Conservation (phyloP, 2,329 filamentous ascomycete genomes). For the Claviceps sorghi region DNA sequence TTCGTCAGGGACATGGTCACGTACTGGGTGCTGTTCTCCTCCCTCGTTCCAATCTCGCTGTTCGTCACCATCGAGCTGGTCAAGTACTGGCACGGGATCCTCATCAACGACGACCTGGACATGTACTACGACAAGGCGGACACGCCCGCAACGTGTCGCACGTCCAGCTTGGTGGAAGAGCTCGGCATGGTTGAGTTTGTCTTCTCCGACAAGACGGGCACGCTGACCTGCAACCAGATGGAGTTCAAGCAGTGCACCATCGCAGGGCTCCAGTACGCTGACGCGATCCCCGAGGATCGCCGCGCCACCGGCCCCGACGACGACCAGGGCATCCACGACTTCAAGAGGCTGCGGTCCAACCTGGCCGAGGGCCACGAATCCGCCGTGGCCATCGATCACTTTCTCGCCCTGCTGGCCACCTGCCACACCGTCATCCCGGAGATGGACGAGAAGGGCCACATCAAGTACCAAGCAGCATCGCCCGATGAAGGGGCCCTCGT, state of each 20-base stretch:
- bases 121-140: slow-evolving; percentile 96
- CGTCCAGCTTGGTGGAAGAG: slow-evolving; percentile 91
- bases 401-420: slow-evolving; percentile 70
- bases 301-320: slow-evolving; percentile 69
- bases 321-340: slow-evolving; percentile 70
- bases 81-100: slow-evolving; percentile 94
- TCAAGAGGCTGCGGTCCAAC: slow-evolving; percentile 60
- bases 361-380: slow-evolving; percentile 38
- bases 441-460: slow-evolving; percentile 60
- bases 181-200: slow-evolving; percentile 97
- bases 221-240: slow-evolving; percentile 97
- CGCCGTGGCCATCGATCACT: slow-evolving; percentile 53
- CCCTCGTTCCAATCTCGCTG: slow-evolving; percentile 89
- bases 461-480: slow-evolving; percentile 96
- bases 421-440: slow-evolving; percentile 98
- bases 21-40: slow-evolving; percentile 96
- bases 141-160: slow-evolving; percentile 88
- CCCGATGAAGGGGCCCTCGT: slow-evolving; percentile 96
- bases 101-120: slow-evolving; percentile 94
- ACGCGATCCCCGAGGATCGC: slow-evolving; percentile 82
- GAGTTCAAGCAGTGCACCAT: slow-evolving; percentile 95
- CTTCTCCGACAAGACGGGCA: slow-evolving; percentile 96
- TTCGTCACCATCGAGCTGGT: slow-evolving; percentile 97
- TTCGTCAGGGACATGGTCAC: slow-evolving; percentile 94
- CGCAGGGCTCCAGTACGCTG: slow-evolving; percentile 83